Percentiles rank a stretch among this genome's conserved stretches.
Evolutionary conservation across 2,329 filamentous ascomycete species (phyloP).

Genomic region (Phoma herbarum): DNA sequence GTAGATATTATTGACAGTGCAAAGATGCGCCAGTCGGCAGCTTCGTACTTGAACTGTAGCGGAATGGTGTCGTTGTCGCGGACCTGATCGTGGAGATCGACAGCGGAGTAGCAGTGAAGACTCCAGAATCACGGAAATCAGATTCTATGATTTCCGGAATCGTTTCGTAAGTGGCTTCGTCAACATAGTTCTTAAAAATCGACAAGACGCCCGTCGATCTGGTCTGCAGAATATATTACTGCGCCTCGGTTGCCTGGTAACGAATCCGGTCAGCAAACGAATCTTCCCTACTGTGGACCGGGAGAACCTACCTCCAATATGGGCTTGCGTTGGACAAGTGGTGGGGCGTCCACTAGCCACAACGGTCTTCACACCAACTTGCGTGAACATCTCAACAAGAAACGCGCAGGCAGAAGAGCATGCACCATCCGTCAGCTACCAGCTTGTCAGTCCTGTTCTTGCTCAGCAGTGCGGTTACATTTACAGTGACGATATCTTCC

Average conservation of each 20-base stretch:
- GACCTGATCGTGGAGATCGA: neutral
- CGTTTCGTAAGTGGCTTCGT: no score
- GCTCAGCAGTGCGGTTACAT: no score
- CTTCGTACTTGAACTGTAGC: neutral
- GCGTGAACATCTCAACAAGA: neutral
- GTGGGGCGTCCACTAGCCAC: no score
- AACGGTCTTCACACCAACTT: neutral
- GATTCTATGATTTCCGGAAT: neutral
- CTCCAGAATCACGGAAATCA: neutral
- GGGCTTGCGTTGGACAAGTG: neutral
- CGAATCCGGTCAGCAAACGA: no score
- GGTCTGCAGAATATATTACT: no score
- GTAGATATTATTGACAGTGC: neutral
- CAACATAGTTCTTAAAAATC: no score
- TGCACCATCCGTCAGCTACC: neutral
- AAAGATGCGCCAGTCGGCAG: neutral
- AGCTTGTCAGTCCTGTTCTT: no score
- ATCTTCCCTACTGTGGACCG: no score
- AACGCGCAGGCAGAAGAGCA: neutral
- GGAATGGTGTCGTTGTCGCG: neutral
- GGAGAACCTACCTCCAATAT: neutral
- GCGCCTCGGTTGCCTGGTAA: no score
- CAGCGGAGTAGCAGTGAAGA: neutral
- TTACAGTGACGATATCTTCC: no score
- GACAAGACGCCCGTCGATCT: no score